Base-by-base conservation (phyloP, 257 asterid genomes). In the Leonotis leonurus region DNA sequence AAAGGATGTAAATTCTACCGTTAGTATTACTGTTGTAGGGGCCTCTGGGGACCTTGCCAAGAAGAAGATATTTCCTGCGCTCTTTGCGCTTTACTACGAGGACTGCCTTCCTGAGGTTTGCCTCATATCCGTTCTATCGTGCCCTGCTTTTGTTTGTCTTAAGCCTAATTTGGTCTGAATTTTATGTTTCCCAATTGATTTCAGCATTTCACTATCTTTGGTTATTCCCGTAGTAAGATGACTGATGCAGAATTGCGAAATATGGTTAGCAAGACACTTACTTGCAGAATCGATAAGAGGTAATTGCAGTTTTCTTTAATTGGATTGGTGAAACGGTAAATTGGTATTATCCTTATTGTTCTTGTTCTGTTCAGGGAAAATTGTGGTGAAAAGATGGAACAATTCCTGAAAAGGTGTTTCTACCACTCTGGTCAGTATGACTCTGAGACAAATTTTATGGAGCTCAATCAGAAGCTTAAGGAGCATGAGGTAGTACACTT, bases 1-100 rank as follows among this genome's bases (percentile, higher is more conserved):
- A 8, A 64, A 67, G 35, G 71, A 44, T 24, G 75, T 44, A 33
- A 75, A 77, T 51, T 81, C 95, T 14, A 85, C 95, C 13, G 94
- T 92, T 65, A 89, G 85, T 67, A 86, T 92, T 41, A 92, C 97
- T 29, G 87, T 89, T 14, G 99, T 92, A 21, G 99, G 99, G 48
- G 99, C 99, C 48, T 92, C 99, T 10, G 99, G 99, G 22, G 99
- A 92, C 77, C 95, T 92, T 60, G 99, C 99, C 36, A 92, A 86
- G 86, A 92, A 92, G 83, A 92, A 92, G 83, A 92, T 92, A 70
- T 89, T 92, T 72, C 99, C 99, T 48, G 99, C 99, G 35, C 96
- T 89, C 36, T 92, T 92, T 78, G 99, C 99, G 6, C 97, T 92
- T 61, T 92, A 83, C 64, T 92, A 92, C 9, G 99, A 89, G 82